Base-by-base conservation (phyloP, 805 yeast species). In the Ogataea neopini region DNA sequence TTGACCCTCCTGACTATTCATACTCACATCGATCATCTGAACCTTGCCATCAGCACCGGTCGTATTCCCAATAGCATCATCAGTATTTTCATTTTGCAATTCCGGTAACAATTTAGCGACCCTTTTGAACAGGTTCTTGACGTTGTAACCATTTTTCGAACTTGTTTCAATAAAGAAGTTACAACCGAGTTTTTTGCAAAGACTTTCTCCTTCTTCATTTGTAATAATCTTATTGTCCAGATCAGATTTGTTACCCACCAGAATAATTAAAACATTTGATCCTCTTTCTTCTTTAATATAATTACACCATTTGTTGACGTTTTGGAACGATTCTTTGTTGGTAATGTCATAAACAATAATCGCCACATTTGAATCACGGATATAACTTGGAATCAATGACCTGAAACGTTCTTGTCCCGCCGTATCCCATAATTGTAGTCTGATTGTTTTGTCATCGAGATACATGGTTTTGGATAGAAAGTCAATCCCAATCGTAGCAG, bases 341-440 rank as follows among this genome's bases (percentile, higher is more conserved):
- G 97, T 89, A 49, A 92, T 86, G 65, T 94, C 99, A 70, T 92
- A 92, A 18, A 95, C 96, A 22, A 94, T 84, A 40, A 94, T 95
- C 0, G 99, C 98, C n/a, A 94, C 98, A 59, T 91, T 90, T 13
- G 95, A 86, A 67, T 94, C 99, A 58, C 99, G 77, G 50, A 94
- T 94, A 63, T 94, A 94, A 9, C 96, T 86, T 3, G 99, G 99
- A 48, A 94, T 92, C 64, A 94, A 77, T 14, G 96, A 86, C 62
- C 98, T 76, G 73, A 94, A 94, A 58, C 99, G 73, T 67, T 94
- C 99, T 69, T 91, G 98, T 13, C 98, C 97, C 1, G 96, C 96
- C 3, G 98, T 91, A 66, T 91, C 98, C 98, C 99, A 94, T 49
- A 94, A 72, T 70, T 94, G 99, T 53, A 94, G 76, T 60, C 99